Percentiles rank a stretch among this genome's conserved stretches.
Evolutionary conservation across 23 red algal species (phyloP).

Genomic region (Gracilaria domingensis): DNA sequence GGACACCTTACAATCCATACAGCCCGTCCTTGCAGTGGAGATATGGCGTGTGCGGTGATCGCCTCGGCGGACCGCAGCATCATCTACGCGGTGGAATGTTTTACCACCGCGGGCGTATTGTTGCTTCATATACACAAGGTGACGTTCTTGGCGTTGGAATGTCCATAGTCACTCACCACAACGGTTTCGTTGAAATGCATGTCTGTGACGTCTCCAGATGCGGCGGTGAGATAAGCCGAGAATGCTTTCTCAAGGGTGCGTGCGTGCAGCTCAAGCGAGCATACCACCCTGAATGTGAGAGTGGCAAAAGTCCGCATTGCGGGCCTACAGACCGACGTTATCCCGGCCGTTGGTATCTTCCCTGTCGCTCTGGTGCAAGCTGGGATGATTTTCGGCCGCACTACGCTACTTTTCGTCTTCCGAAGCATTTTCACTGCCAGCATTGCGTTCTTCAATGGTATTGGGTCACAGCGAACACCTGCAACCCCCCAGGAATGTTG

Average conservation of each 20-base stretch:
- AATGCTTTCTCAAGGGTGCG: constrained; percentile 58
- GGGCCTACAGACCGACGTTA: constrained; percentile 55
- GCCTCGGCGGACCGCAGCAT: constrained; percentile 8
- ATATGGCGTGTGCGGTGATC: constrained; percentile 75
- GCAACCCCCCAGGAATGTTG: constrained; percentile 64
- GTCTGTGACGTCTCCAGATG: constrained; percentile 72
- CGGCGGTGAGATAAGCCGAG: constrained; percentile 39
- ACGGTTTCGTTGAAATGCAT: constrained; percentile 59
- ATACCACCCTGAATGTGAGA: constrained; percentile 41
- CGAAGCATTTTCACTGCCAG: constrained; percentile 42
- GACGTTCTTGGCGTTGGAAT: constrained; percentile 18
- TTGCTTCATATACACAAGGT: constrained; percentile 29
- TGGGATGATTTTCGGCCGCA: background rate
- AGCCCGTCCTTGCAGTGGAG: constrained; percentile 48
- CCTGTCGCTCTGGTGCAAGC: background rate
- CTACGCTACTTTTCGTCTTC: constrained; percentile 23
- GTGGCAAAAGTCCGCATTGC: constrained; percentile 30
- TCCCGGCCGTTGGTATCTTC: constrained; percentile 63
- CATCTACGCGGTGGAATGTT: constrained; percentile 58
- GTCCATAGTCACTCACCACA: constrained; percentile 60
- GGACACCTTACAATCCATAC: constrained; percentile 55
- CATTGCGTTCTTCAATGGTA: constrained; percentile 75
- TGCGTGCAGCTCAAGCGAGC: constrained; percentile 57
- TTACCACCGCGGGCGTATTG: constrained; percentile 46
- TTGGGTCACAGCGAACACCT: constrained; percentile 49